Base-by-base conservation (phyloP, 805 yeast species). In the Candida railenensis region DNA sequence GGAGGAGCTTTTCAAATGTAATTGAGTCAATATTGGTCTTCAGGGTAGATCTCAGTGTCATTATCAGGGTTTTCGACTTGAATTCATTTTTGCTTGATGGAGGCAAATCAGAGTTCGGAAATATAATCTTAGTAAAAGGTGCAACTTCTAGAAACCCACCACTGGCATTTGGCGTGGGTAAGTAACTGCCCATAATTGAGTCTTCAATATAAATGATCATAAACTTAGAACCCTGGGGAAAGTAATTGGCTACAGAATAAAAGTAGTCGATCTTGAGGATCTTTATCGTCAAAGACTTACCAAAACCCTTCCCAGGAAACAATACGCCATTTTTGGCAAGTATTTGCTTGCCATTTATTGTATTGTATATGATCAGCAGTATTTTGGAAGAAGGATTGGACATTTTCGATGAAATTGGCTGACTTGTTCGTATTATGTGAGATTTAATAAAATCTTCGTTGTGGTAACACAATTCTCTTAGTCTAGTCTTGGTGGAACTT, bases 391-490 rank as follows among this genome's bases (percentile, higher is more conserved):
- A 51, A 7, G 56, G 45, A 12, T 63, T 62, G 32, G 61, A 57
- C 37, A 48, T 51, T 8, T 56, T 57, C 34, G 59, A 52, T 5
- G 67, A 52, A 22, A 51, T 42, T 2, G 67, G 58, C 21, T 48
- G 56, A 48, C 54, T 54, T 20, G 56, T 65, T 40, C 71, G 61
- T 16, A 85, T 62, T 20, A 87, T 76, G 59, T 87, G 92, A 1
- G 87, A 77, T 40, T 74, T 74, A 7, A 85, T 66, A 58, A 85
- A 86, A 21, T 82, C 87, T 30, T 77, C 78, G 34, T 70, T 73
- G 42, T 51, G 50, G 48, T 76, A 76, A 58, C 88, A 83, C 12
- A 81, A 61, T 2, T 83, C 87, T 2, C 57, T 59, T 45, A 81
- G 71, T 2, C 73, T 57, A 1, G 61, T 44, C 8, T 72, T 62